A percentile compares a stretch with the other conserved stretches of the same genome.
phyloP scores from a whole-genome alignment of 371 early-diverging fungal species.

The Smittium culicis region DNA sequence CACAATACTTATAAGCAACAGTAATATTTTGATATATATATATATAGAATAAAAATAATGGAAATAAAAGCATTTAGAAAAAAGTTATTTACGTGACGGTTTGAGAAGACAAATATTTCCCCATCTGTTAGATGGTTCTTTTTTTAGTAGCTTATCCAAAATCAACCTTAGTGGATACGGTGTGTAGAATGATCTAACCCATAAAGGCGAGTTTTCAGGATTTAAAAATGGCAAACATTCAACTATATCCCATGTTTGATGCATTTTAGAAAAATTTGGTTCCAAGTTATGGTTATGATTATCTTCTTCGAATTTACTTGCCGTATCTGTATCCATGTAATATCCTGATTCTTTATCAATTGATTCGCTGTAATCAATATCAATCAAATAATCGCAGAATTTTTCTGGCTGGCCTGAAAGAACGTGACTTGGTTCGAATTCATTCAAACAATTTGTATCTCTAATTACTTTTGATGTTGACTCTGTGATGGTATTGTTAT shows the following conservation, averaged over 20 bases:
- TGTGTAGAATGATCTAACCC: conserved; percentile 20
- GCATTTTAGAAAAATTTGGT: neutral
- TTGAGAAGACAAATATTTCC: conserved; percentile 9
- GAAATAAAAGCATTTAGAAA: too few species aligned
- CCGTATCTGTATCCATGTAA: conserved; percentile 4
- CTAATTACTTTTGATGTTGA: conserved; percentile 33
- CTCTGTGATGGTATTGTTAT: conserved; percentile 12
- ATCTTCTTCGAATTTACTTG: neutral
- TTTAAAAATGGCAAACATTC: conserved; percentile 24
- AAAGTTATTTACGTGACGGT: too few species aligned
- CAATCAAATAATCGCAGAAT: conserved; percentile 59
- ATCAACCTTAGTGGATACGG: conserved; percentile 1
- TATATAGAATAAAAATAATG: too few species aligned
- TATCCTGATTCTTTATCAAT: neutral
- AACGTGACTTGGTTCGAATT: conserved; percentile 46
- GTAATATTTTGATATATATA: too few species aligned
- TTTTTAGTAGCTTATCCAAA: neutral
- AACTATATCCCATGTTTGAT: conserved; percentile 8
- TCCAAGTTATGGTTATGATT: neutral
- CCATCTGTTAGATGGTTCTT: conserved; percentile 1
- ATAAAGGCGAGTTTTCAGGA: conserved; percentile 9
- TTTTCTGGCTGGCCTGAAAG: conserved; percentile 33
- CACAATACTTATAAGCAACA: too few species aligned
- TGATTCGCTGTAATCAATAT: conserved; percentile 35
- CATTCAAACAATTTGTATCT: conserved; percentile 60